phyloP scores from a whole-genome alignment of 1,284 basidiomycete genomes.

The Sporisorium scitamineum region DNA sequence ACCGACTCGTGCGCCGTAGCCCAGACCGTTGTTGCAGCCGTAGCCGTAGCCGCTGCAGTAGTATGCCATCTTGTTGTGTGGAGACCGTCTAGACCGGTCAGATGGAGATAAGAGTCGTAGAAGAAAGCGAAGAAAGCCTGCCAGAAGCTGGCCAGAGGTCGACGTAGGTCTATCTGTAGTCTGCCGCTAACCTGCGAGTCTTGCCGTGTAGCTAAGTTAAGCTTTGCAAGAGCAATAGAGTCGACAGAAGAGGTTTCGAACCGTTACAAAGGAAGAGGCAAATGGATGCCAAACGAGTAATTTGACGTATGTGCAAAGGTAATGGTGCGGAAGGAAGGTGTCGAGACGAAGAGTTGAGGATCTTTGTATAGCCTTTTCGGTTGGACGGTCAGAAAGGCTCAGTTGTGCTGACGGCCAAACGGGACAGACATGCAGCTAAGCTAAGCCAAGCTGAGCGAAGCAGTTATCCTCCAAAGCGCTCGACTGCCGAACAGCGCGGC shows the following conservation, averaged over 20 bases:
- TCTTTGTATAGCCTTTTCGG: background rate
- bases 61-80: slow-evolving; percentile 16
- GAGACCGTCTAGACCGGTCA: background rate
- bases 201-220: background rate
- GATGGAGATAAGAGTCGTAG: too few species aligned
- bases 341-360: background rate
- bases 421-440: too few species aligned
- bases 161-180: too few species aligned
- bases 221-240: background rate
- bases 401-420: too few species aligned
- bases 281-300: too few species aligned
- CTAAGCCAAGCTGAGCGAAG: slow-evolving; percentile 1
- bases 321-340: background rate
- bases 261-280: background rate
- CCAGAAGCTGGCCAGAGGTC: background rate
- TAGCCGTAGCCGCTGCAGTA: slow-evolving; percentile 18
- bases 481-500: background rate
- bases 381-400: background rate
- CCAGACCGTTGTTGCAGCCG: slow-evolving; percentile 13
- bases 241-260: background rate
- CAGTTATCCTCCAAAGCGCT: background rate
- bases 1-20: slow-evolving; percentile 33
- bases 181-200: too few species aligned
- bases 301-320: background rate
- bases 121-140: too few species aligned